These are phyloP conservation scores for Zhuliangozyma parablackwelliae DNA, from an alignment of 1,139 yeast genomes.

Conservation along the genomic window DNA sequence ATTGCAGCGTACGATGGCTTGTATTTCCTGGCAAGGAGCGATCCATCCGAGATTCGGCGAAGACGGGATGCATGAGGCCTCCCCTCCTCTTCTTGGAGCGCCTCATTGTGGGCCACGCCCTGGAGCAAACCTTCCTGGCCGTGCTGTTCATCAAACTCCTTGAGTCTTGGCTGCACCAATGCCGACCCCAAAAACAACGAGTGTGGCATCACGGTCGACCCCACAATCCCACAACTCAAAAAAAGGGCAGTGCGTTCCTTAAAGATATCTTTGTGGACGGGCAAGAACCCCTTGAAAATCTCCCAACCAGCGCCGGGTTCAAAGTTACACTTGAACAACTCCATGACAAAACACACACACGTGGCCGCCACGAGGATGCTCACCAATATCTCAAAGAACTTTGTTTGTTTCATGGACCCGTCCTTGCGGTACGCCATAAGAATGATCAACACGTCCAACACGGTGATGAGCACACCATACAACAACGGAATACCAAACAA, in stretches of 20 bases:
- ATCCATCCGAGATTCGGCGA: constrained; percentile 34
- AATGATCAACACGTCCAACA: constrained; percentile 67
- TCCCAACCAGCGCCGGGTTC: constrained; percentile 28
- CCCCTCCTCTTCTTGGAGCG: too few species aligned
- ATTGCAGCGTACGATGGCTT: constrained; percentile 67
- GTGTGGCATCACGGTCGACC: constrained; percentile 85
- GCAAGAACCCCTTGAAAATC: constrained; percentile 59
- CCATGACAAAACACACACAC: constrained; percentile 60
- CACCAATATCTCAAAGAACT: constrained; percentile 65
- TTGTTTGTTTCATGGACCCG: constrained; percentile 61
- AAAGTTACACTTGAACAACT: constrained; percentile 51
- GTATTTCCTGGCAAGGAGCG: constrained; percentile 35
- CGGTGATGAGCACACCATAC: constrained; percentile 63
- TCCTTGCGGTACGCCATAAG: constrained; percentile 68
- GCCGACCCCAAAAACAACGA: constrained; percentile 73
- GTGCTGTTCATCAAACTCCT: constrained; percentile 55
- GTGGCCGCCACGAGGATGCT: constrained; percentile 59
- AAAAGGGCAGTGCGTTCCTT: constrained; percentile 57
- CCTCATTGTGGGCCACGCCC: too few species aligned
- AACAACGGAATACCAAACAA: constrained; percentile 63
- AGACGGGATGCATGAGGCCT: constrained; percentile 5
- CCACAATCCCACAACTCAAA: constrained; percentile 68
- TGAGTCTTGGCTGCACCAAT: constrained; percentile 67
- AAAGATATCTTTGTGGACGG: constrained; percentile 45
- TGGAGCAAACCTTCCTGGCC: constrained; percentile 18